These are phyloP conservation scores for Escallonia herrerae DNA, from an alignment of 129 eudicot species.

Conservation along the genomic window DNA sequence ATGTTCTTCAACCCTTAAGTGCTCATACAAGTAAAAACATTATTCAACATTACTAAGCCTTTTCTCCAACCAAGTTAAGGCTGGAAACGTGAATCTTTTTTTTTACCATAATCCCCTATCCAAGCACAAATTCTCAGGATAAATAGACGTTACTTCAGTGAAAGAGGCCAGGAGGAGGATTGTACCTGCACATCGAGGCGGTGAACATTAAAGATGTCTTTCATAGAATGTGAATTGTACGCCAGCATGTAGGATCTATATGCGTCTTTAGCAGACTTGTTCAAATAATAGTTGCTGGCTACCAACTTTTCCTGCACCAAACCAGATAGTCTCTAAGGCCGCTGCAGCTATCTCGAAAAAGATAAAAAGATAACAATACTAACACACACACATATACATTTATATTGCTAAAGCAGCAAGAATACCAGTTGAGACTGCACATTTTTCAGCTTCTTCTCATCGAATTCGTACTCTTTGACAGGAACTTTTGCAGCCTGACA, in stretches of 20 bases:
- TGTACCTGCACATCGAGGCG: slow-evolving; percentile 78
- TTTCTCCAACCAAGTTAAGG: too few relatives aligned
- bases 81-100: too few relatives aligned
- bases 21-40: too few relatives aligned
- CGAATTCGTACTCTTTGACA: slow-evolving; percentile 76
- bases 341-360: background rate
- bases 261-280: slow-evolving; percentile 91
- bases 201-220: slow-evolving; percentile 82
- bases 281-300: slow-evolving; percentile 58
- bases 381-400: background rate
- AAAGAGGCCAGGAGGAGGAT: background rate
- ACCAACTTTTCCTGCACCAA: slow-evolving; percentile 77
- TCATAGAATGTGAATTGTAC: slow-evolving; percentile 86
- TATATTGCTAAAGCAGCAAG: background rate
- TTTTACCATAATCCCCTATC: too few relatives aligned
- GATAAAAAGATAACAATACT: background rate
- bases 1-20: too few relatives aligned
- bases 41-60: too few relatives aligned
- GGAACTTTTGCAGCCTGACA: slow-evolving; percentile 82
- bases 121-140: too few relatives aligned
- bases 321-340: background rate
- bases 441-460: slow-evolving; percentile 58
- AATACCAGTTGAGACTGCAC: slow-evolving; percentile 82
- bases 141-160: too few relatives aligned
- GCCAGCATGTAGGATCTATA: slow-evolving; percentile 75